Percentiles rank a stretch among this genome's conserved stretches.
phyloP scores from a whole-genome alignment of 73 alveolate genomes.

The Symbiodinium pilosum region DNA sequence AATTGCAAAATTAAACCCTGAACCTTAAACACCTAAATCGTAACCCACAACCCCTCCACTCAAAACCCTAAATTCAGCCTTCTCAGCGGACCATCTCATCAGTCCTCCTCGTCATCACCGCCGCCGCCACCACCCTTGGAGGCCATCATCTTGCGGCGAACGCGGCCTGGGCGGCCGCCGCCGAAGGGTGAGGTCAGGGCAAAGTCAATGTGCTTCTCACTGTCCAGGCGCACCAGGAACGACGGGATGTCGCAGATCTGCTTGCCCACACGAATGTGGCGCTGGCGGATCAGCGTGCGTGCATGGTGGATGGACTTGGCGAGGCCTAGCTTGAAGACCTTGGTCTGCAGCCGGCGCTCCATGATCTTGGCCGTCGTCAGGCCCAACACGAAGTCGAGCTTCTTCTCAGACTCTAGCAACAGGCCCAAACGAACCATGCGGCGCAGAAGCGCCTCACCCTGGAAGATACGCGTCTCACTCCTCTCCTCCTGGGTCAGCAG shows the following conservation, averaged over 20 bases:
- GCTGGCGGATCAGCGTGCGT: constrained; percentile 98
- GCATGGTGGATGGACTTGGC: constrained; percentile 99
- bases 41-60: too few species aligned
- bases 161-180: constrained; percentile 95
- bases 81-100: neutral
- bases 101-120: constrained; percentile 93
- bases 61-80: too few species aligned
- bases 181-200: constrained; percentile 96
- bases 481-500: constrained; percentile 98
- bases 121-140: constrained; percentile 94
- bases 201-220: constrained; percentile 98
- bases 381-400: constrained; percentile 99
- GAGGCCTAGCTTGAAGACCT: constrained; percentile 97
- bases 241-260: constrained; percentile 99
- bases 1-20: too few species aligned
- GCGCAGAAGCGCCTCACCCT: constrained; percentile 98
- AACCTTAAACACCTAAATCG: too few species aligned
- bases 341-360: constrained; percentile 99
- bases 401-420: constrained; percentile 97
- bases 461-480: constrained; percentile 97
- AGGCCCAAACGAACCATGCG: constrained; percentile 99
- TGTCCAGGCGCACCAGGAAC: constrained; percentile 98
- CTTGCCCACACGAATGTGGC: constrained; percentile 99
- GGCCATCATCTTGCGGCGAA: constrained; percentile 92
- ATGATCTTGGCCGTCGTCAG: constrained; percentile 96